Percentiles rank a stretch among this genome's conserved stretches.
These are phyloP conservation scores for Plantago coronopus DNA, from an alignment of 305 asterid species.

Conservation along the genomic window DNA sequence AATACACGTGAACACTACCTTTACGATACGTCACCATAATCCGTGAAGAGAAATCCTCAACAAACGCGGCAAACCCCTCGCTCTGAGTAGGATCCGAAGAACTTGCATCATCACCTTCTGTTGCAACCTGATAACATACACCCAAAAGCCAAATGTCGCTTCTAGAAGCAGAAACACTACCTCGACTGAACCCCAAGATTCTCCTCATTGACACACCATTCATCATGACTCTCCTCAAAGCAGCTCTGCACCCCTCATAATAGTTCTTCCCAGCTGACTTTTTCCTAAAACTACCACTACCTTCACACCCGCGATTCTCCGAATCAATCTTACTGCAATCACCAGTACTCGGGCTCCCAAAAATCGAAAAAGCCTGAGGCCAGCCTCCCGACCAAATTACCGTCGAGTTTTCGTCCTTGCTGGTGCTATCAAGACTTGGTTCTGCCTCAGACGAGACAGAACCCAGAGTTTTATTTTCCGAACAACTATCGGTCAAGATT, in stretches of 20 bases:
- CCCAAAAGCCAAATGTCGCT: conserved; percentile 94
- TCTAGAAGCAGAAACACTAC: conserved; percentile 46
- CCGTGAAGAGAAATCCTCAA: conserved; percentile 90
- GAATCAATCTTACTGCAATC: conserved; percentile 32
- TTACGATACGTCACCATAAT: conserved; percentile 79
- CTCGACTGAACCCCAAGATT: conserved; percentile 53
- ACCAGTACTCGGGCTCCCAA: conserved; percentile 30
- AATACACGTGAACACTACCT: conserved; percentile 40
- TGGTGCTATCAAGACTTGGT: conserved; percentile 28
- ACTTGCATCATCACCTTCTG: conserved; percentile 47
- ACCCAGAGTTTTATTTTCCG: conserved; percentile 29
- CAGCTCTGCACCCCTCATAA: conserved; percentile 50
- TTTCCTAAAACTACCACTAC: conserved; percentile 24
- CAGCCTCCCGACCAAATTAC: conserved; percentile 55
- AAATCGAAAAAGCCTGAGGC: conserved; percentile 46
- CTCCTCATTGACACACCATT: conserved; percentile 86
- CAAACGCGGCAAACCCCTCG: conserved; percentile 81
- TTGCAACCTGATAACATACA: conserved; percentile 58
- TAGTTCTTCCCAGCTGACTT: conserved; percentile 47
- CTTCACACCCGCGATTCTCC: conserved; percentile 26
- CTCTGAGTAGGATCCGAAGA: conserved; percentile 68
- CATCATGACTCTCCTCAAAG: conserved; percentile 67
- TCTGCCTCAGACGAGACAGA: conserved; percentile 69
- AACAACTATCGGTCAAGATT: conserved; percentile 22
- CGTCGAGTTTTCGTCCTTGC: conserved; percentile 33